A percentile compares a stretch with the other conserved stretches of the same genome.
These are phyloP conservation scores for Blepharisma japonicum DNA, from an alignment of 73 alveolate species.

Conservation along the genomic window DNA sequence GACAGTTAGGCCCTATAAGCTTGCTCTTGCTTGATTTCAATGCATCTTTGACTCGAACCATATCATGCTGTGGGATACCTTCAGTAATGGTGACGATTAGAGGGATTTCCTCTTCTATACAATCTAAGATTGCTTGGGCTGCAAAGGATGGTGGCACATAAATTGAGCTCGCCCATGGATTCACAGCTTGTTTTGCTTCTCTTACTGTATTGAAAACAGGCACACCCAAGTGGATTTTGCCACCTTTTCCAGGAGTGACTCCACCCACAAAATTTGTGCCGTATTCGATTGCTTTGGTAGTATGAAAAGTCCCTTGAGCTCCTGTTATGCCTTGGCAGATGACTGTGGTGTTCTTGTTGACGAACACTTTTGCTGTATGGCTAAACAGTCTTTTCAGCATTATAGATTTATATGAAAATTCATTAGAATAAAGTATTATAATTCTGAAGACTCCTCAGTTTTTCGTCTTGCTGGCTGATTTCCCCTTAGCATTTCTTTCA, in stretches of 20 bases:
- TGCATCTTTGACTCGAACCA: slow-evolving; percentile 85
- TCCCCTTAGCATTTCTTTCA: slow-evolving; percentile 26
- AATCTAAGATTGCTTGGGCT: slow-evolving; percentile 90
- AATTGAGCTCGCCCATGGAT: slow-evolving; percentile 90
- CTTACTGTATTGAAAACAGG: slow-evolving; percentile 75
- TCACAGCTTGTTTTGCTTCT: slow-evolving; percentile 83
- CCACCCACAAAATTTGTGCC: slow-evolving; percentile 98
- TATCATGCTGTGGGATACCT: slow-evolving; percentile 94
- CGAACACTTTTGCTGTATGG: slow-evolving; percentile 34
- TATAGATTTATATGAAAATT: not conserved
- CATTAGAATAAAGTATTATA: too few relatives aligned
- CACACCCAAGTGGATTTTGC: slow-evolving; percentile 69
- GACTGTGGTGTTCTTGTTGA: slow-evolving; percentile 94
- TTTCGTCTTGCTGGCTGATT: not conserved
- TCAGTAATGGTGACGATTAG: slow-evolving; percentile 94
- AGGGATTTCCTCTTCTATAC: slow-evolving; percentile 84
- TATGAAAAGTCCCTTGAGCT: slow-evolving; percentile 95
- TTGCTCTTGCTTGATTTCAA: slow-evolving; percentile 85
- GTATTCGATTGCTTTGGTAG: slow-evolving; percentile 84
- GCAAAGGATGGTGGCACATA: slow-evolving; percentile 98
- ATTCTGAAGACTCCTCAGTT: too few relatives aligned
- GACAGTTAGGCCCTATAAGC: slow-evolving; percentile 95
- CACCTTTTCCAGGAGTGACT: slow-evolving; percentile 87
- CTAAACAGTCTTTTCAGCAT: slow-evolving; percentile 24
- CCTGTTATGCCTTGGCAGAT: slow-evolving; percentile 97